Evolutionary conservation across 2,329 filamentous ascomycete species (phyloP), one percentile per base, ranked within the genome.

Genomic region (Phaeosphaeria sp.): DNA sequence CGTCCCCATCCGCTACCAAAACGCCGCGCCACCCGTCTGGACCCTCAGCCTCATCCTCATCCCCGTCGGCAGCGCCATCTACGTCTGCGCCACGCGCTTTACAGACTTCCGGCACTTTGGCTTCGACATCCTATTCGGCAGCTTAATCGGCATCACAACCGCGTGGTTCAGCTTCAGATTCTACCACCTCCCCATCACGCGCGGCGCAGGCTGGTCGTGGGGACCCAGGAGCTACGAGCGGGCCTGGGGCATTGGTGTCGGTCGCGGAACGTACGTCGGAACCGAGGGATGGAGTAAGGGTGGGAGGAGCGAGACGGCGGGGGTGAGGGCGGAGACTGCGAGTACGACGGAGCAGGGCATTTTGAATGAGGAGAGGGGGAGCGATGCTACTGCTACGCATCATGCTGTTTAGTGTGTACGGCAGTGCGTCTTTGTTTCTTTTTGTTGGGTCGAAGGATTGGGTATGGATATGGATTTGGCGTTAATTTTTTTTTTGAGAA

Each of bases 61-160:
- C 1, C 93, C 93, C 2, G 85, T 93, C 63, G 89, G 88, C 55
- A 81, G 86, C 1, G 90, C 93, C 5, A 85, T 93, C 61, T 97
- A 93, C 79, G 90, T 97, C 61, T 84, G 89, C n/a, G 87, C 89
- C 25, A 94, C 92, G 1, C 90, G 94, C 11, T 98, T 90, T 85
- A 93, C 89, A 58, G 89, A 97, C 76, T 96, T 89, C 79, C 88
- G 91, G 40, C 94, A 98, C 76, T 91, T 94, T 74, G 93, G 89
- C n/a, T 94, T 97, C 74, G 94, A 98, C 64, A 91, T 97, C 64
- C 79, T 97, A 2, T 92, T 91, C 61, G 94, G 94, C n/a, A 90
- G 89, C 54, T 64, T 91, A 13, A 90, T 97, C 60, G 94, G 94
- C 8, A 84, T 89, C 15, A 78, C 88, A 45, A 86, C 86, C 39